Evolutionary conservation across 1,284 basidiomycete genomes (phyloP).

Genomic region (Trichosporon sp.): DNA sequence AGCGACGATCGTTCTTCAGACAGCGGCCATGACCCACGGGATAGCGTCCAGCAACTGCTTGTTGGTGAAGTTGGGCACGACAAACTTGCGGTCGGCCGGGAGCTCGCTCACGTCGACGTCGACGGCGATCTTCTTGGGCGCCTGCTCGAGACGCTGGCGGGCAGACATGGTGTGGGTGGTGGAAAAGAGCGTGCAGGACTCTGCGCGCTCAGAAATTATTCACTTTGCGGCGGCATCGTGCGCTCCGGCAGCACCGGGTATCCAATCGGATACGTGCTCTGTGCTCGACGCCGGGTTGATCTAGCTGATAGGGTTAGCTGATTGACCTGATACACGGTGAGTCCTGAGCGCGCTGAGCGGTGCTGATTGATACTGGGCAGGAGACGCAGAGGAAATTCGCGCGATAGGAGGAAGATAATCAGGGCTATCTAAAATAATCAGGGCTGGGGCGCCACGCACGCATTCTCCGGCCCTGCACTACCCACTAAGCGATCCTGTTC

Average conservation of each 20-base stretch:
- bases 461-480: neutral
- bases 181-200: neutral
- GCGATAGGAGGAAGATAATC: neutral
- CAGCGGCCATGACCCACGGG: constrained; percentile 54
- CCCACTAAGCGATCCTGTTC: too few species aligned
- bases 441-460: neutral
- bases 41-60: constrained; percentile 68
- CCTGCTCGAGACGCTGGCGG: constrained; percentile 10
- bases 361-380: too few species aligned
- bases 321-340: neutral
- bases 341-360: neutral
- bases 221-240: neutral
- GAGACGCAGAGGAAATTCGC: neutral
- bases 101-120: constrained; percentile 7
- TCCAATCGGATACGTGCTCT: too few species aligned
- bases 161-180: constrained; percentile 10
- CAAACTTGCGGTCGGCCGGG: constrained; percentile 24
- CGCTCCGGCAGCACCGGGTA: neutral
- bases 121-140: constrained; percentile 8
- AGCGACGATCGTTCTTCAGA: constrained; percentile 17
- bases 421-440: too few species aligned
- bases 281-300: too few species aligned
- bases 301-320: neutral
- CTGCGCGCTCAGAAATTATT: neutral
- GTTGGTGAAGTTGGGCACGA: constrained; percentile 47